phyloP scores from a whole-genome alignment of 2,329 filamentous ascomycete genomes.

The Penicillium nordicum region DNA sequence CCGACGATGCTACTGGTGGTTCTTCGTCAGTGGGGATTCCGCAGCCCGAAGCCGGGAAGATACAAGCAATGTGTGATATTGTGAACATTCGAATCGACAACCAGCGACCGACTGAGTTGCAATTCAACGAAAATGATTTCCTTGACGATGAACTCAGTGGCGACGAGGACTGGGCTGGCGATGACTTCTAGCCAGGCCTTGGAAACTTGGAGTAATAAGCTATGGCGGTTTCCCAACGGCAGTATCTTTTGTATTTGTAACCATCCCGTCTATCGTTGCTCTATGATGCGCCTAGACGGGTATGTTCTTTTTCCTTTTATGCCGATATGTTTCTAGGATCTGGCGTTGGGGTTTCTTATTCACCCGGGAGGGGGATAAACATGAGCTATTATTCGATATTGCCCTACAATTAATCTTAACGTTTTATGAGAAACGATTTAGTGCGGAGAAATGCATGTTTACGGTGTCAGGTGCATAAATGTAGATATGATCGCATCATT shows the following conservation, averaged over 20 bases:
- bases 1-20: conserved; percentile 20
- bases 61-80: conserved; percentile 57
- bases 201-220: conserved; percentile 24
- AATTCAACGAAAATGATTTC: conserved; percentile 59
- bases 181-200: conserved; percentile 32
- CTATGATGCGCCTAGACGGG: not conserved
- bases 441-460: too few species aligned
- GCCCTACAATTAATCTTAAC: not conserved
- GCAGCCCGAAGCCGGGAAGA: conserved; percentile 14
- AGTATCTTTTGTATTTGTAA: not conserved
- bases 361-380: not conserved
- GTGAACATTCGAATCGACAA: conserved; percentile 62
- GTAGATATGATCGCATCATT: too few species aligned
- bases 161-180: conserved; percentile 61
- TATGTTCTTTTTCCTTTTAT: not conserved
- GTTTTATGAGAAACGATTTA: not conserved
- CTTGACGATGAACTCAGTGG: conserved; percentile 58
- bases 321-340: not conserved
- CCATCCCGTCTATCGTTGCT: not conserved
- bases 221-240: not conserved
- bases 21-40: not conserved
- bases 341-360: not conserved
- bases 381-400: not conserved
- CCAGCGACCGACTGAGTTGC: conserved; percentile 56
- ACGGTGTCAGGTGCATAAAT: too few species aligned